These are phyloP conservation scores for Hanseniaspora taiwanica DNA, from an alignment of 805 yeast genomes.

Conservation along the genomic window DNA sequence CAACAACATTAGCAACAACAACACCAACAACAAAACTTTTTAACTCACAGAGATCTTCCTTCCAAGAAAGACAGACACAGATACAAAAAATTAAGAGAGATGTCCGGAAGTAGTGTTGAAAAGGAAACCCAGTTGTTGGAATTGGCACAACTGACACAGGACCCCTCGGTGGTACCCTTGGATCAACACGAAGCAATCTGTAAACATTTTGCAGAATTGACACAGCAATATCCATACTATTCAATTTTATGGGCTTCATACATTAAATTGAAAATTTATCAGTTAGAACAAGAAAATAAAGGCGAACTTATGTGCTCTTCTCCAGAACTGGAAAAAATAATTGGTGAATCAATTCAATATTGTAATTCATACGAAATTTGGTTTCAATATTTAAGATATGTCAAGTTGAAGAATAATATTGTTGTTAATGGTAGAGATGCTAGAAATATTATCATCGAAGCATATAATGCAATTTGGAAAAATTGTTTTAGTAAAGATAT, in stretches of 20 bases:
- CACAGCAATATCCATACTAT: neutral
- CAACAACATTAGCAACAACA: no score
- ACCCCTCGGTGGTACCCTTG: neutral
- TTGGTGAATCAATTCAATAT: neutral
- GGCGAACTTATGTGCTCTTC: neutral
- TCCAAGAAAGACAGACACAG: no score
- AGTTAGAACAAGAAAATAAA: neutral
- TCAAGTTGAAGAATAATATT: constrained; percentile 51
- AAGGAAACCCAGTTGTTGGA: neutral
- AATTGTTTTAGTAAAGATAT: constrained; percentile 40
- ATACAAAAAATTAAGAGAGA: no score
- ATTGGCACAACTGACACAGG: neutral
- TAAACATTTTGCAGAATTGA: neutral
- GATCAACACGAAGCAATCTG: constrained; percentile 10
- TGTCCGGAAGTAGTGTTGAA: neutral
- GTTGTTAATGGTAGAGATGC: constrained; percentile 78
- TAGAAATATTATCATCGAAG: constrained; percentile 56
- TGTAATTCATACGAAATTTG: constrained; percentile 53
- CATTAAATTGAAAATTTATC: neutral
- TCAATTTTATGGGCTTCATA: neutral
- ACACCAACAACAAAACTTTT: no score
- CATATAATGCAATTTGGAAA: constrained; percentile 70
- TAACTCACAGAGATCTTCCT: no score
- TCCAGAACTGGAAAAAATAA: neutral
- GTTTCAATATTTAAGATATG: constrained; percentile 64